These are phyloP conservation scores for Monosporozyma unispora DNA, from an alignment of 805 yeast genomes.

Conservation along the genomic window DNA sequence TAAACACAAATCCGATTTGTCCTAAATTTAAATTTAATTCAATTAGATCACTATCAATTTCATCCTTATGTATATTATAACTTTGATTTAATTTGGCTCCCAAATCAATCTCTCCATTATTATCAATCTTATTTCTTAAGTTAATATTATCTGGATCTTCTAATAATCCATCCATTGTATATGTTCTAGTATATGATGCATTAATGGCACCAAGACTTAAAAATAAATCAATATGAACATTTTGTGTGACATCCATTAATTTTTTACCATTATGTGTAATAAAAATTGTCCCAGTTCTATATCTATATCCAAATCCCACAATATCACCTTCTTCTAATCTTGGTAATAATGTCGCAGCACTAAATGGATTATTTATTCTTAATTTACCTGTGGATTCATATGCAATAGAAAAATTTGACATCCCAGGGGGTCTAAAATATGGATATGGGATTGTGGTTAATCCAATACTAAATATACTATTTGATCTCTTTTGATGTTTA, in stretches of 20 bases:
- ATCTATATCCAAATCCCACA: constrained; percentile 82
- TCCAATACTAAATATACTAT: constrained; percentile 55
- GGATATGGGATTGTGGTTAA: constrained; percentile 69
- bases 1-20: constrained; percentile 68
- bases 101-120: constrained; percentile 17
- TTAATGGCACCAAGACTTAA: constrained; percentile 34
- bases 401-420: constrained; percentile 57
- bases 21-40: constrained; percentile 62
- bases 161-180: constrained; percentile 28
- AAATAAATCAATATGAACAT: constrained; percentile 40
- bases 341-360: constrained; percentile 34
- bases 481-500: constrained; percentile 28
- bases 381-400: constrained; percentile 67
- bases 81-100: constrained; percentile 19
- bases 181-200: constrained; percentile 31
- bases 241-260: constrained; percentile 71
- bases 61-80: constrained; percentile 15
- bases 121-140: constrained; percentile 20
- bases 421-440: constrained; percentile 65
- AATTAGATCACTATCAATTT: constrained; percentile 23
- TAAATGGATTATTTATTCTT: constrained; percentile 55
- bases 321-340: constrained; percentile 74
- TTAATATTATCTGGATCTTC: constrained; percentile 30
- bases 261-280: constrained; percentile 93
- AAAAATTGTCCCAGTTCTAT: constrained; percentile 73